Base-by-base conservation (phyloP, 208 protist genomes). In the Trypanosoma rangeli region DNA sequence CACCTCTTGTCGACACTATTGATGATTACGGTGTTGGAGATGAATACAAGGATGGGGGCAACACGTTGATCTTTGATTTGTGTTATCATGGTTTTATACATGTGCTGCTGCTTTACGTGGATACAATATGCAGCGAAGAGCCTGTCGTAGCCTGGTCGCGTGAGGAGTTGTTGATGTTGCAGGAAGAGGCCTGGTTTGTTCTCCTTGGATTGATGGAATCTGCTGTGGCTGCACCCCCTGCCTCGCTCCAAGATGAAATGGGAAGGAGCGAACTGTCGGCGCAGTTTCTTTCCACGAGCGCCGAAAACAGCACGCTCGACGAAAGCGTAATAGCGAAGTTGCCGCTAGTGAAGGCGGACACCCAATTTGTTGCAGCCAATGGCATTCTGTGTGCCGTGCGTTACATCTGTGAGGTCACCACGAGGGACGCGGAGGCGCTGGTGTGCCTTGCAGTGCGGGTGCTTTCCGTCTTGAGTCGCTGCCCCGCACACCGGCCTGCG, bases 91-190 rank as follows among this genome's bases (percentile, higher is more conserved):
- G 89, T 39, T 89, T 87, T 50, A 54, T 92, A 8, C 80, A 92
- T 66, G 85, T 86, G 9, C 50, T 94, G 60, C 70, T 94, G 3
- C 31, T 86, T 49, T 92, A 94, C 70, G 76, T 87, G 29, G 84
- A 92, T 68, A 69, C 78, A n/a, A 49, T 63, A 44, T 90, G 86
- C 54, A 70, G 65, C 16, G 58, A 83, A 60, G 44, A 80, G 5
- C 68, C 78, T 29, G 86, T 92, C 16, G 66, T 89, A 48, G 70
- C 79, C 3, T 92, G 84, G 83, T 89, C 85, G 48, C 73, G 79
- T 10, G 89, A 91, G 67, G 89, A 92, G 46, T 72, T 90, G 39
- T 50, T 90, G 52, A 59, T 74, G 50, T 74, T 94, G 29, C 84
- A 94, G 68, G 63, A 71, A 35, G 86, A 94, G 53, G 76, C 79